Conservation (phyloP, 2,329 filamentous ascomycete genomes). For the Trichoderma atrobrunneum region DNA sequence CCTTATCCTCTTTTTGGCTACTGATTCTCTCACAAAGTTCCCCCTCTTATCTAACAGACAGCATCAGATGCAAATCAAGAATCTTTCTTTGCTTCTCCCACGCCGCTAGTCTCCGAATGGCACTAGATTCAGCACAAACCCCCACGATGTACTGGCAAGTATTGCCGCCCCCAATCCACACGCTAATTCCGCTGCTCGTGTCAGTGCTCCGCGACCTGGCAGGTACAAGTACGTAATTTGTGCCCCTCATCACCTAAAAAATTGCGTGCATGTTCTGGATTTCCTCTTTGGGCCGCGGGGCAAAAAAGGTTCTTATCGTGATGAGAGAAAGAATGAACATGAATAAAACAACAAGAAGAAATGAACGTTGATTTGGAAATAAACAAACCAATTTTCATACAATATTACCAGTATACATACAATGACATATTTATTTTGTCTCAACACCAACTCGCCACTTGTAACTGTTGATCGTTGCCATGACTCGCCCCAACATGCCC, state of each 20-base stretch:
- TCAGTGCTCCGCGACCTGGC: not conserved
- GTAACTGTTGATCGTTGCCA: not conserved
- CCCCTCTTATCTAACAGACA: not conserved
- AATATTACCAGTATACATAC: not conserved
- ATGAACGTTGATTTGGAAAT: not conserved
- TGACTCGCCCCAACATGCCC: not conserved
- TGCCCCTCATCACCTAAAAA: slow-evolving; percentile 11
- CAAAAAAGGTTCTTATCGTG: not conserved
- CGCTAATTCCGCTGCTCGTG: not conserved
- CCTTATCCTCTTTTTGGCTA: not conserved
- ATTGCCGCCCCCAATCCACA: not conserved
- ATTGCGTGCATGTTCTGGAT: not conserved
- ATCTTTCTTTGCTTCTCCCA: not conserved
- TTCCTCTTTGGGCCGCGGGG: slow-evolving; percentile 12
- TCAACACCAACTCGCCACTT: not conserved
- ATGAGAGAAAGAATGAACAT: not conserved
- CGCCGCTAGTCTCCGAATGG: not conserved
- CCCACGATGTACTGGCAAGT: not conserved
- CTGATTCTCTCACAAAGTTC: not conserved
- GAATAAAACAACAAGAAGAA: not conserved
- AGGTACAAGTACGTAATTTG: slow-evolving; percentile 10
- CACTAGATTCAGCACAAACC: not conserved
- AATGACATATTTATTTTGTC: not conserved
- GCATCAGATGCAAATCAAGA: not conserved
- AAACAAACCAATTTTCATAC: not conserved